Percentiles rank a stretch among this genome's conserved stretches.
Evolutionary conservation across 768 basidiomycete species (phyloP).

Genomic region (Cyathus striatus): DNA sequence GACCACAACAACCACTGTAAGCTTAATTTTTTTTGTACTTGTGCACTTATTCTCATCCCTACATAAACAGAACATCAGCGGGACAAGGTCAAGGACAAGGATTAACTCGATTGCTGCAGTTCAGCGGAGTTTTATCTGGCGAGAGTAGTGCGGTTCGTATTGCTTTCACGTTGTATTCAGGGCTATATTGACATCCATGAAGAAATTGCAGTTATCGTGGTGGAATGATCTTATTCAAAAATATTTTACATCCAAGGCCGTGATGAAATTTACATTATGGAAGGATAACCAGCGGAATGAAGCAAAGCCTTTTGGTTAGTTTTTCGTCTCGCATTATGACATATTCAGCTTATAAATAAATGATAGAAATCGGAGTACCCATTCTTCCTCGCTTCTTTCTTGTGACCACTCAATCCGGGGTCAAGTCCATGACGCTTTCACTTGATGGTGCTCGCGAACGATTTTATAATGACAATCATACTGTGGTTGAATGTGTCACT

Average conservation of each 20-base stretch:
- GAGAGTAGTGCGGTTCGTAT: constrained; percentile 44
- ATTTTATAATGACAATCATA: constrained; percentile 34
- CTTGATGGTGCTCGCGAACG: constrained; percentile 77
- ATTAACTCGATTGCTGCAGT: constrained; percentile 58
- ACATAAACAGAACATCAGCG: constrained; percentile 12
- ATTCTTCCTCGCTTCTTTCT: constrained; percentile 83
- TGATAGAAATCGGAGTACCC: constrained; percentile 70
- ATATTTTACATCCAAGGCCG: constrained; percentile 66
- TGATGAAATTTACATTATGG: constrained; percentile 83
- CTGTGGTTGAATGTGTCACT: constrained; percentile 63
- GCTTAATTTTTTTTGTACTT: constrained; percentile 2
- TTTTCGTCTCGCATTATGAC: neutral
- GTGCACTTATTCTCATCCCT: neutral
- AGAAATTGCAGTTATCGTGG: constrained; percentile 63
- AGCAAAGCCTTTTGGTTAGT: constrained; percentile 80
- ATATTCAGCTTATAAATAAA: neutral
- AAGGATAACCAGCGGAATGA: constrained; percentile 76
- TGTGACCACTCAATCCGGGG: constrained; percentile 80
- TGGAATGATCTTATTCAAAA: constrained; percentile 64
- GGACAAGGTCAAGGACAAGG: constrained; percentile 58
- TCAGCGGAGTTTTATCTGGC: constrained; percentile 59
- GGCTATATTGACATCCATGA: neutral
- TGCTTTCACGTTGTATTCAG: neutral
- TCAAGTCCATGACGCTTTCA: constrained; percentile 76
- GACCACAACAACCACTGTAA: constrained; percentile 4